Base-by-base conservation (phyloP, 73 alveolate species). In the Durusdinium trenchii region DNA sequence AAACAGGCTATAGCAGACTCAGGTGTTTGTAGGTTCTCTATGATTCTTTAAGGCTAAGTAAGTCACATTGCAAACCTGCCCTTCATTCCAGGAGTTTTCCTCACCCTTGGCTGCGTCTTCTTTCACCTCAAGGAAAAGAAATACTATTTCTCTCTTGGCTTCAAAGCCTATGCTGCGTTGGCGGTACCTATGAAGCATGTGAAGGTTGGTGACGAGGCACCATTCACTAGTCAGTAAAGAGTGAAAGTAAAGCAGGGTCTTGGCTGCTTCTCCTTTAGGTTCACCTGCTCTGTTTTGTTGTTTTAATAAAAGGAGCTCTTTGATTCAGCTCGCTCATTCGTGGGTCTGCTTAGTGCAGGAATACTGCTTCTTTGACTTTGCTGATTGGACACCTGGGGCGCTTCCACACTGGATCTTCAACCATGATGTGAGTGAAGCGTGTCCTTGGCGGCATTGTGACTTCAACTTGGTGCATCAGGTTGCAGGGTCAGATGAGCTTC, bases 361-460 rank as follows among this genome's bases (percentile, higher is more conserved):
- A 36, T 75, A 36, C 52, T 75, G 36, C 86, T 35, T 75, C 54
- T 9, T 75, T 18, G 86, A 6, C 32, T 3, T 28, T 6, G 52
- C 35, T 7, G 54, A 6, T 38, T 32, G 54, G 35, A 40, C 6
- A 5, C 51, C 52, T 35, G 14, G 26, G 48, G 48, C 9, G 26
- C 48, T 75, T 3, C 86, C 86, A 38, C 38, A 36, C 30, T 75
- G 86, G 86, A 75, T 75, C 6, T 75, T 75, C 86, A 75, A 75
- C 28, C 48, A 18, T 51, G 18, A 26, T 3, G 20, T 75, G 18
- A 43, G 54, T 18, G 52, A 6, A 18, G 6, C 16, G 20, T n/a
- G n/a, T n/a, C 43, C 51, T 26, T 43, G 51, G 32, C 14, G 52
- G 86, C 48, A 35, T 7, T 6, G 32, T 32, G 54, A 12, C 6